phyloP scores from a whole-genome alignment of 306 rosid species.

The Sicyos baderoa region DNA sequence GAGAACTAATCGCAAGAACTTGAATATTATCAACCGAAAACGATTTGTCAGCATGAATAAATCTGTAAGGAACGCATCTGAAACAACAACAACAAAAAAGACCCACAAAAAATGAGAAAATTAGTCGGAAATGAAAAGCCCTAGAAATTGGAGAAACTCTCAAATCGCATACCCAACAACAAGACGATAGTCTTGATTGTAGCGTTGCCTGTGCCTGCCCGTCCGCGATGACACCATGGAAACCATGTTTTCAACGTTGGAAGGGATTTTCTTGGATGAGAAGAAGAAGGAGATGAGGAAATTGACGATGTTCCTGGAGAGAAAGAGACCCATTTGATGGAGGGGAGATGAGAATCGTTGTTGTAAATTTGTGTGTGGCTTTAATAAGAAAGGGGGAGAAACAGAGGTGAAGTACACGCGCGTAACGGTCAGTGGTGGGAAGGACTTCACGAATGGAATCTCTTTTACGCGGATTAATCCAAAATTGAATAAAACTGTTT shows the following conservation, averaged over 20 bases:
- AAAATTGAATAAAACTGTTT: too few species aligned
- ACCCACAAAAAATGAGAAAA: too few species aligned
- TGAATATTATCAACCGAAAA: conserved; percentile 43
- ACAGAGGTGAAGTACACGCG: too few species aligned
- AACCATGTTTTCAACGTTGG: conserved; percentile 36
- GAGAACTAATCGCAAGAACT: conserved; percentile 87
- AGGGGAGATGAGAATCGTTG: too few species aligned
- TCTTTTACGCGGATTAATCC: too few species aligned
- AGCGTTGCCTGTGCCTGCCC: conserved; percentile 73
- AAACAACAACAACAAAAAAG: conserved; percentile 12
- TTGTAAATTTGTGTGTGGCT: too few species aligned
- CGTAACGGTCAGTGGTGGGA: too few species aligned
- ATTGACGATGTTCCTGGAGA: conserved; percentile 39
- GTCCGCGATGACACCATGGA: conserved; percentile 51
- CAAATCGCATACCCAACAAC: conserved; percentile 63
- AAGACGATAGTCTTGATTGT: conserved; percentile 56
- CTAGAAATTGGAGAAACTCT: background rate
- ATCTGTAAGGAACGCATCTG: conserved; percentile 94
- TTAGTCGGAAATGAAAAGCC: too few species aligned
- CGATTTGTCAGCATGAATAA: conserved; percentile 26
- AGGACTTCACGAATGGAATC: too few species aligned
- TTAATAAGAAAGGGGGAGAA: too few species aligned
- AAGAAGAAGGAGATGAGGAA: conserved; percentile 32
- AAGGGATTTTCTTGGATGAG: background rate
- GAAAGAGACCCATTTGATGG: conserved; percentile 49